Conservation (phyloP, 2,329 filamentous ascomycete species). For the Curvularia sp. region DNA sequence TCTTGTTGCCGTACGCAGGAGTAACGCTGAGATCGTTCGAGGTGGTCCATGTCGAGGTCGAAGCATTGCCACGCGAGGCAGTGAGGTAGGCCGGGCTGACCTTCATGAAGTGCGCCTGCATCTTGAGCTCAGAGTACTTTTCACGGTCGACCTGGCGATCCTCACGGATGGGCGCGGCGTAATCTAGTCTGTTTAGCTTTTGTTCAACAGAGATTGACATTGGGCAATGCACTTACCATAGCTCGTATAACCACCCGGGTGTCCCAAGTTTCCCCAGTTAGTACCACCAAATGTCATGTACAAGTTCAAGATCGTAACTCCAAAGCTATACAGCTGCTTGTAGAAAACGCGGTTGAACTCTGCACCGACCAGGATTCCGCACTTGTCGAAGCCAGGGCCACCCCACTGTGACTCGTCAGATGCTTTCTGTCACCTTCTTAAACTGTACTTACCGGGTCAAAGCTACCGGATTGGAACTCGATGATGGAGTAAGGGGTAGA, state of each 20-base stretch:
- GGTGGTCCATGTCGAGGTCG: conserved; percentile 40
- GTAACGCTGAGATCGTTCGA: conserved; percentile 65
- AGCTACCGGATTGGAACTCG: conserved; percentile 75
- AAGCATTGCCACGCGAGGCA: conserved; percentile 45
- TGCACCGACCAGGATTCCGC: conserved; percentile 69
- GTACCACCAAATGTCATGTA: conserved; percentile 84
- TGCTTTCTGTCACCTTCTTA: not conserved
- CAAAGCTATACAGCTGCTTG: conserved; percentile 74
- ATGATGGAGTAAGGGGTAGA: conserved; percentile 69
- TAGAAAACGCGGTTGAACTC: conserved; percentile 81
- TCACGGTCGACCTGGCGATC: conserved; percentile 71
- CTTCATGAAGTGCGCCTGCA: conserved; percentile 76
- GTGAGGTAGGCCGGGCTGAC: conserved; percentile 74
- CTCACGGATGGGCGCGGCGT: conserved; percentile 70
- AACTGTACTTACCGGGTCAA: conserved; percentile 59
- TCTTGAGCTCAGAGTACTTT: conserved; percentile 81
- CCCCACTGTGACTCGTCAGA: conserved; percentile 61
- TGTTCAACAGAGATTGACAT: too few species aligned
- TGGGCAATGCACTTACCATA: conserved; percentile 46
- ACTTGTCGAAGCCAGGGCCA: conserved; percentile 72
- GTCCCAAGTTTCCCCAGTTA: conserved; percentile 75
- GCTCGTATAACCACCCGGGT: conserved; percentile 64
- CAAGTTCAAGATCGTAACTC: conserved; percentile 71
- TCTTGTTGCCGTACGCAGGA: conserved; percentile 63
- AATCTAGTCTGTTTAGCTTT: conserved; percentile 50